These are phyloP conservation scores for Teunomyces funiuensis DNA, from an alignment of 805 yeast genomes.

Conservation along the genomic window DNA sequence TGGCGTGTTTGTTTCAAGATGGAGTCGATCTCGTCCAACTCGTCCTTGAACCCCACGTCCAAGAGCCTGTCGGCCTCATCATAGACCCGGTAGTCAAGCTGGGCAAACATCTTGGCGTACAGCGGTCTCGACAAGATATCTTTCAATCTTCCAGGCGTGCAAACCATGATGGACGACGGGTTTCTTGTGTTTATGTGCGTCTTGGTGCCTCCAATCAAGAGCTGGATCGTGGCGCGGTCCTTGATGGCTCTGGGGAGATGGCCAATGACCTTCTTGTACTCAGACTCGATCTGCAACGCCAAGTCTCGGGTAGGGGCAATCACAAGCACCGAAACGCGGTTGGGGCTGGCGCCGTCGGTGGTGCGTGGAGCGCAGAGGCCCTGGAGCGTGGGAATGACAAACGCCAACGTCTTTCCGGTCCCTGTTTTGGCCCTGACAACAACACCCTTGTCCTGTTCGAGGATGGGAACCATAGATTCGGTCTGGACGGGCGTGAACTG, in stretches of 20 bases:
- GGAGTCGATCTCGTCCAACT: slow-evolving; percentile 57
- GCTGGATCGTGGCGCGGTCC: slow-evolving; percentile 16
- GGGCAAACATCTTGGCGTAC: slow-evolving; percentile 46
- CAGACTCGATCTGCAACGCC: slow-evolving; percentile 76
- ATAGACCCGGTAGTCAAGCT: slow-evolving; percentile 64
- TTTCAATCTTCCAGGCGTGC: slow-evolving; percentile 84
- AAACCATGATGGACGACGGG: slow-evolving; percentile 68
- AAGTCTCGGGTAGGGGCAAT: slow-evolving; percentile 91
- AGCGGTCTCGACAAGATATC: slow-evolving; percentile 55
- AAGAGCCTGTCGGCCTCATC: slow-evolving; percentile 92
- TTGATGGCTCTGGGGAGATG: slow-evolving; percentile 19
- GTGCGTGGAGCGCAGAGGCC: slow-evolving; percentile 35
- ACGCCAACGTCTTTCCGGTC: slow-evolving; percentile 91
- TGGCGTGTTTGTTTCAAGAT: slow-evolving; percentile 39
- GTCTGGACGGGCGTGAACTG: slow-evolving; percentile 71
- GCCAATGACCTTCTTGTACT: slow-evolving; percentile 48
- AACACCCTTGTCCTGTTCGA: slow-evolving; percentile 57
- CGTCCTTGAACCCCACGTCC: slow-evolving; percentile 76
- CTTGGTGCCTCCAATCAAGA: slow-evolving; percentile 68
- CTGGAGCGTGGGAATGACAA: slow-evolving; percentile 77
- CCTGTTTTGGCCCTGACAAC: slow-evolving; percentile 93
- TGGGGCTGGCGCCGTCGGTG: slow-evolving; percentile 22
- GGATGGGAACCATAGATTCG: slow-evolving; percentile 56
- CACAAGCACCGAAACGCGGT: slow-evolving; percentile 49
- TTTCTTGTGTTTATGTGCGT: slow-evolving; percentile 28